A percentile compares a stretch with the other conserved stretches of the same genome.
Conservation (phyloP, 768 basidiomycete genomes). For the Boletus rubescentipes region DNA sequence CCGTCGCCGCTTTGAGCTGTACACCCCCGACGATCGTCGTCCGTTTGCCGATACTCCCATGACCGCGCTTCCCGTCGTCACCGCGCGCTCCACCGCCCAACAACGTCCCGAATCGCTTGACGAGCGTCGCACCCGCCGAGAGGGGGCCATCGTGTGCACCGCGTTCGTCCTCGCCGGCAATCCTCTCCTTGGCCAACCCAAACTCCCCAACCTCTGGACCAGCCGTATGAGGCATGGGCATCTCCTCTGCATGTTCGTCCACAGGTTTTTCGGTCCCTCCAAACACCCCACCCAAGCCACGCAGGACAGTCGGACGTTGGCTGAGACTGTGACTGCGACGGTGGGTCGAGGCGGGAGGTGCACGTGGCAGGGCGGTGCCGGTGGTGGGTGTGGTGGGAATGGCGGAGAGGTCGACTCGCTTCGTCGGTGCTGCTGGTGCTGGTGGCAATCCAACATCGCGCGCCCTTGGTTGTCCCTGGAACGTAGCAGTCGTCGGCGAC, state of each 20-base stretch:
- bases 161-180: constrained; percentile 28
- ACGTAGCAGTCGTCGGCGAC: constrained; percentile 58
- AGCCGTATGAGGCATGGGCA: constrained; percentile 55
- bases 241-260: constrained; percentile 43
- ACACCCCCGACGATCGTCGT: constrained; percentile 51
- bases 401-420: constrained; percentile 30
- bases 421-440: constrained; percentile 29
- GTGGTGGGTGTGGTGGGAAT: constrained; percentile 29
- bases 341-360: constrained; percentile 78
- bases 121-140: constrained; percentile 68
- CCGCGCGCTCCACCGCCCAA: constrained; percentile 45
- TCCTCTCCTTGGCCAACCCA: constrained; percentile 36
- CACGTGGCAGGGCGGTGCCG: constrained; percentile 48
- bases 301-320: constrained; percentile 57
- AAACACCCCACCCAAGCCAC: constrained; percentile 63
- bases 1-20: constrained; percentile 38
- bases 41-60: constrained; percentile 42
- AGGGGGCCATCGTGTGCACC: constrained; percentile 33
- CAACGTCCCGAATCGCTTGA: constrained; percentile 74
- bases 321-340: constrained; percentile 82
- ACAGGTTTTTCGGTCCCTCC: constrained; percentile 39
- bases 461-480: constrained; percentile 62
- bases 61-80: constrained; percentile 41
- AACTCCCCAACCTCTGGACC: constrained; percentile 66
- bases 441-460: constrained; percentile 58